phyloP scores from a whole-genome alignment of 2,329 filamentous ascomycete genomes.

The Fusarium duplospermum region DNA sequence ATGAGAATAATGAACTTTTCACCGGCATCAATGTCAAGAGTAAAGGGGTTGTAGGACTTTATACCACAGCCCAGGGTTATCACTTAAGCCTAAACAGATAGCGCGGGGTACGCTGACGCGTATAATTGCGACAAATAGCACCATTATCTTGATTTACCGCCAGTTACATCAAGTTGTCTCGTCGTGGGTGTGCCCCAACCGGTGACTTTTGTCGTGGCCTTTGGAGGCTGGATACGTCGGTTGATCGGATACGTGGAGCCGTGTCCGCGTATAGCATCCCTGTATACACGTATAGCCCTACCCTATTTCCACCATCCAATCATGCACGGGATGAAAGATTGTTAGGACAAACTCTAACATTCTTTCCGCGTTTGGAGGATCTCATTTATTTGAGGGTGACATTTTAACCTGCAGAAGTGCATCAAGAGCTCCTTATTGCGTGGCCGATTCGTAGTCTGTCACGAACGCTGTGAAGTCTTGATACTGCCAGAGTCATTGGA shows the following conservation, averaged over 20 bases:
- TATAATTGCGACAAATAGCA: not conserved
- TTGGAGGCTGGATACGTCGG: not conserved
- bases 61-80: not conserved
- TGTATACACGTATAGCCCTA: not conserved
- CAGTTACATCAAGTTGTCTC: not conserved
- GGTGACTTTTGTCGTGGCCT: not conserved
- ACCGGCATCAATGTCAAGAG: not conserved
- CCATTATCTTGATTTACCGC: not conserved
- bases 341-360: not conserved
- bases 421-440: not conserved
- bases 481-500: no score
- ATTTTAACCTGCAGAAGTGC: not conserved
- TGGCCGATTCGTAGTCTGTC: not conserved
- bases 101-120: conserved; percentile 1
- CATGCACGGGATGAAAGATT: not conserved
- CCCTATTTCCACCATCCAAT: not conserved
- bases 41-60: not conserved
- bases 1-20: not conserved
- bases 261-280: not conserved
- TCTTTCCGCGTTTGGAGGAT: not conserved
- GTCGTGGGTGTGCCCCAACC: not conserved
- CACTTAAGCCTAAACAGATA: not conserved
- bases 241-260: not conserved
- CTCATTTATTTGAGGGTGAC: not conserved
- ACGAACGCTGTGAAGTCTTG: no score